Evolutionary conservation across 2,329 filamentous ascomycete genomes (phyloP).

Genomic region (Huntiella decipiens): DNA sequence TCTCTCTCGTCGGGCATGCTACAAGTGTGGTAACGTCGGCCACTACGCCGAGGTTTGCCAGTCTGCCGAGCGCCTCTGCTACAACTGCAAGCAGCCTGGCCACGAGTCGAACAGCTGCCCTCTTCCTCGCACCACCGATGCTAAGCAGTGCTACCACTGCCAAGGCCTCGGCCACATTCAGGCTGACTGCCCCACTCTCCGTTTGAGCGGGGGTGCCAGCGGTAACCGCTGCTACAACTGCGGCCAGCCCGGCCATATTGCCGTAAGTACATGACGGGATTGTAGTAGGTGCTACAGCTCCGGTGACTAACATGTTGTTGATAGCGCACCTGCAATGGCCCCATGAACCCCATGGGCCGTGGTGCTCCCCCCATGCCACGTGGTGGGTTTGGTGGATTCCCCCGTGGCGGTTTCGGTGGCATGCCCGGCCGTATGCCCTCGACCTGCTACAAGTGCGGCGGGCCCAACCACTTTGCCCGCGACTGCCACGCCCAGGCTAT

Average conservation of each 20-base stretch:
- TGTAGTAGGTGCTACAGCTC: not conserved
- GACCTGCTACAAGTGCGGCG: constrained; percentile 57
- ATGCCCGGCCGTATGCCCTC: constrained; percentile 39
- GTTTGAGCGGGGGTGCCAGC: constrained; percentile 64
- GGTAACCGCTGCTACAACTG: constrained; percentile 94
- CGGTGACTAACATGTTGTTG: not conserved
- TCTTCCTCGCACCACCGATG: constrained; percentile 87
- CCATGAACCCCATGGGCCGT: constrained; percentile 48
- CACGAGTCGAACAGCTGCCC: constrained; percentile 98
- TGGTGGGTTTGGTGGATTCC: constrained; percentile 46
- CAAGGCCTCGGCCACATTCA: constrained; percentile 96
- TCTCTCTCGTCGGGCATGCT: constrained; percentile 65
- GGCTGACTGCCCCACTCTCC: constrained; percentile 93
- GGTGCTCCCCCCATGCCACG: constrained; percentile 46
- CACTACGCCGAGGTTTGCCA: constrained; percentile 84
- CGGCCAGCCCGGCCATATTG: constrained; percentile 79
- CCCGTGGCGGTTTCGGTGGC: constrained; percentile 56
- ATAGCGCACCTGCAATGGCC: constrained; percentile 59
- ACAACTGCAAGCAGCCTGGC: constrained; percentile 94
- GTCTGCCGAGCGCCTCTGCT: constrained; percentile 94
- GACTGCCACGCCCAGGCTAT: constrained; percentile 97
- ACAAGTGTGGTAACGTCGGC: constrained; percentile 68
- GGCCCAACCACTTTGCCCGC: constrained; percentile 94
- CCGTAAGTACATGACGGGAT: constrained; percentile 35
- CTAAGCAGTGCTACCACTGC: constrained; percentile 99